Evolutionary conservation across 1,139 yeast genomes (phyloP), one percentile per base, ranked within the genome.

Genomic region (Candida freyschussii): DNA sequence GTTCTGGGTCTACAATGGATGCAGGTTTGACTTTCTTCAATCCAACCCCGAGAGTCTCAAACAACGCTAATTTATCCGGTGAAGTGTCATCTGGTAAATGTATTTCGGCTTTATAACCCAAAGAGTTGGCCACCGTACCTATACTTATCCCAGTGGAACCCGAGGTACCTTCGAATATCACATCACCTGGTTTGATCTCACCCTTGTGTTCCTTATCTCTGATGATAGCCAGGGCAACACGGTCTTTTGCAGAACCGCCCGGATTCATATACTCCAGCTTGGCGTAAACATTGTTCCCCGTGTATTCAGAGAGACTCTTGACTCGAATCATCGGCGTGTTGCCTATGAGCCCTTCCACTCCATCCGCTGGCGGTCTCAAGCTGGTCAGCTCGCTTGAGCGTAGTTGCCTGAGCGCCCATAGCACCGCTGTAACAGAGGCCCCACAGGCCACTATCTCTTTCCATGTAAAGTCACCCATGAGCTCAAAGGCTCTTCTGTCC

Each of bases 41-140:
- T 2, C 65, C 71, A 0, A 96, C 97, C 3, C 97, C 97, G 25
- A 85, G 67, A 28, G 82, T 69, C 35, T 68, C 67, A 30, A 91
- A 63, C 24, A 91, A 63, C 30, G 73, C 75, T 16, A 91, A 55
- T 52, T 91, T 91, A 48, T 91, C 97, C 2, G 66, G 67, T 0
- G 95, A 81, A 0, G 97, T 91, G 52, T 91, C 98, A 55, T 87
- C 93, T 0, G 97, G 98, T n/a, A 91, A 66, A 37, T 94, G 89
- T 19, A 91, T 91, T 52, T 87, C 96, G 0, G 95, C 84, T 11
- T 72, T 74, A 56, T 89, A 89, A 0, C 98, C 98, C 39, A 84
- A 59, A 0, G 96, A 84, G 47, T 87, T 76, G 42, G 95, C 84
- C 16, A 91, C 69, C 60, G 86, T 74, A 1, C 97, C 96, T 45